phyloP scores from a whole-genome alignment of 2,329 filamentous ascomycete genomes.

The Claviceps spartinae region DNA sequence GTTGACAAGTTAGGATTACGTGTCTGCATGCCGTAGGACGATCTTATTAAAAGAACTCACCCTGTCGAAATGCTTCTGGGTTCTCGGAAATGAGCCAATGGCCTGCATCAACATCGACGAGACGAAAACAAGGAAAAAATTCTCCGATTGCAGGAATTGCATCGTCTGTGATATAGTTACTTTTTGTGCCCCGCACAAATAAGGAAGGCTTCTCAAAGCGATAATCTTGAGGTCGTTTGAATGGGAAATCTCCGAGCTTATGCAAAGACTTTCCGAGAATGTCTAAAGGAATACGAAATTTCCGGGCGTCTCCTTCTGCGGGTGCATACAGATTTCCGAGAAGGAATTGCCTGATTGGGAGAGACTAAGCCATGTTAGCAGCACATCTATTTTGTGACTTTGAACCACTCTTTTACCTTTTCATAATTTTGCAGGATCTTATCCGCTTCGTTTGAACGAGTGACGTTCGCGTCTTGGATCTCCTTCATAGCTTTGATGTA shows the following conservation, averaged over 20 bases:
- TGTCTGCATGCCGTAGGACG: no score
- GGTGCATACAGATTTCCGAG: conserved; percentile 67
- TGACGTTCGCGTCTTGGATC: conserved; percentile 56
- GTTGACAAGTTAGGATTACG: neutral
- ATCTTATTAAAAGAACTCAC: conserved; percentile 24
- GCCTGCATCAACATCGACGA: conserved; percentile 63
- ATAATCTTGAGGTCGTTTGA: conserved; percentile 51
- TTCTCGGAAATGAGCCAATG: conserved; percentile 90
- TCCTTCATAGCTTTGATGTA: conserved; percentile 78
- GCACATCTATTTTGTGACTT: neutral
- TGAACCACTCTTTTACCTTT: conserved; percentile 27
- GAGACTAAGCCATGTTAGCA: conserved; percentile 24
- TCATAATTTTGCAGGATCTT: conserved; percentile 65
- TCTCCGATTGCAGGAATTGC: conserved; percentile 62
- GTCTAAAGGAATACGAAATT: conserved; percentile 68
- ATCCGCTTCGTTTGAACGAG: conserved; percentile 65
- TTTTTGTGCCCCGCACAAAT: conserved; percentile 66
- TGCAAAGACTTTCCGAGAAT: conserved; percentile 55
- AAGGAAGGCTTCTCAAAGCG: conserved; percentile 67
- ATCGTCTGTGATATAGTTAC: conserved; percentile 71
- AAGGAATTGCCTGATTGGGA: conserved; percentile 79
- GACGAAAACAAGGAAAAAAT: conserved; percentile 67
- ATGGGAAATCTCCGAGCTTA: conserved; percentile 81
- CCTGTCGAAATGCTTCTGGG: conserved; percentile 62
- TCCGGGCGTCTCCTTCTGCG: conserved; percentile 36